phyloP scores from a whole-genome alignment of 495 filamentous ascomycete genomes.

The Copromyces sp. region DNA sequence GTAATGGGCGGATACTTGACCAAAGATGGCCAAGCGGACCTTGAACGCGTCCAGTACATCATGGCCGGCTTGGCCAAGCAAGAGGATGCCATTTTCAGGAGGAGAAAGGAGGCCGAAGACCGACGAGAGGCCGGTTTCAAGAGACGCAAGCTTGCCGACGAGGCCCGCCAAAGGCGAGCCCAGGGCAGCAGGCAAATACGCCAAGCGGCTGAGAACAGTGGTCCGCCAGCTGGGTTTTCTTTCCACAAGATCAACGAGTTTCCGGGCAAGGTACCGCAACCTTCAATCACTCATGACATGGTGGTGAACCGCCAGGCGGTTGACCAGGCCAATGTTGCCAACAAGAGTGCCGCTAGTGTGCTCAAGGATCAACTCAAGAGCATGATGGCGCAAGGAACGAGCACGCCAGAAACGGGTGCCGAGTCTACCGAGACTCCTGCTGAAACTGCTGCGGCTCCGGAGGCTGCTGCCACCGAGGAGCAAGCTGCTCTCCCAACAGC shows the following conservation, averaged over 20 bases:
- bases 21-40: slow-evolving; percentile 83
- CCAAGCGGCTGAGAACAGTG: slow-evolving; percentile 10
- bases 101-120: slow-evolving; percentile 74
- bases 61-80: slow-evolving; percentile 84
- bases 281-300: slow-evolving; percentile 73
- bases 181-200: slow-evolving; percentile 14
- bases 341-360: slow-evolving; percentile 87
- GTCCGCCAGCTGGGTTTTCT: slow-evolving; percentile 15
- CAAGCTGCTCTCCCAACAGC: slow-evolving; percentile 29
- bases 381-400: slow-evolving; percentile 26
- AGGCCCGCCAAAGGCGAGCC: slow-evolving; percentile 17
- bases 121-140: slow-evolving; percentile 67
- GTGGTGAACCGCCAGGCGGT: slow-evolving; percentile 68
- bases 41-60: slow-evolving; percentile 80
- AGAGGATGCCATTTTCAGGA: slow-evolving; percentile 86
- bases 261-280: slow-evolving; percentile 48
- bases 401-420: background rate
- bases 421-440: slow-evolving; percentile 7
- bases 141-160: slow-evolving; percentile 61
- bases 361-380: slow-evolving; percentile 70
- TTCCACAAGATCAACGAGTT: slow-evolving; percentile 38
- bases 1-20: slow-evolving; percentile 92
- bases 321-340: slow-evolving; percentile 70
- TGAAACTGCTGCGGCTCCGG: slow-evolving; percentile 9
- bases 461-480: slow-evolving; percentile 4